Evolutionary conservation across 352 stramenopile genomes (phyloP).

Genomic region (Thalassiosira mediterranea): DNA sequence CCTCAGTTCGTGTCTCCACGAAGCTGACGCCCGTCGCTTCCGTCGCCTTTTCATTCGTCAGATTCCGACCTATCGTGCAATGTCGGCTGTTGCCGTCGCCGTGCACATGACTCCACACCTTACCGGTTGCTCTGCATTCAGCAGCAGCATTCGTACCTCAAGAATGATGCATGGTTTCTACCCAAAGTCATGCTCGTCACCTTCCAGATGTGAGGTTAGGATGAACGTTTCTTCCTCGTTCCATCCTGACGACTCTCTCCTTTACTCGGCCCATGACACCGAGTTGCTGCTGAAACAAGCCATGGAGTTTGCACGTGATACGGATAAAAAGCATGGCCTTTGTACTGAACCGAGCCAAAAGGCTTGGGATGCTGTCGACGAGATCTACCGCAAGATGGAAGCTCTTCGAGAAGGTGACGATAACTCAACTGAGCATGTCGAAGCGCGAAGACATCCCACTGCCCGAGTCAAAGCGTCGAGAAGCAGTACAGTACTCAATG

Average conservation of each 20-base stretch:
- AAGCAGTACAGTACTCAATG: not conserved
- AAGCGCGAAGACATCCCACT: not conserved
- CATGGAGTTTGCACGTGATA: conserved; percentile 34
- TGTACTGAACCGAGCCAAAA: conserved; percentile 33
- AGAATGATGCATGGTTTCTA: not conserved
- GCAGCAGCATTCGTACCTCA: not conserved
- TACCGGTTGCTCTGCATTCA: not conserved
- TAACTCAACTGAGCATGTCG: not conserved
- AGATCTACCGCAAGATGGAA: conserved; percentile 36
- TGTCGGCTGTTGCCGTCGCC: not conserved
- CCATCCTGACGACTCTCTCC: not conserved
- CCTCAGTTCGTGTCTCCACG: too few relatives aligned
- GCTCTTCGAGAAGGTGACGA: not conserved
- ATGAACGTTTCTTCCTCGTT: not conserved
- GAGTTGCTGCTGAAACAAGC: conserved; percentile 32
- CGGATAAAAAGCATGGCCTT: conserved; percentile 42
- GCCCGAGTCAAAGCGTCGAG: not conserved
- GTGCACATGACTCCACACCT: not conserved
- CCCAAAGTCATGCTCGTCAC: not conserved
- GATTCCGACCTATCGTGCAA: not conserved
- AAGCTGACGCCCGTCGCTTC: not conserved
- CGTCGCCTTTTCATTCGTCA: not conserved
- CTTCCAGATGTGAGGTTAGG: not conserved
- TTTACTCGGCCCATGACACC: conserved; percentile 1
- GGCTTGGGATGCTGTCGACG: conserved; percentile 36